Evolutionary conservation across 176 grass and related monocot species (phyloP), one percentile per base, ranked within the genome.

Genomic region (Olyra latifolia): DNA sequence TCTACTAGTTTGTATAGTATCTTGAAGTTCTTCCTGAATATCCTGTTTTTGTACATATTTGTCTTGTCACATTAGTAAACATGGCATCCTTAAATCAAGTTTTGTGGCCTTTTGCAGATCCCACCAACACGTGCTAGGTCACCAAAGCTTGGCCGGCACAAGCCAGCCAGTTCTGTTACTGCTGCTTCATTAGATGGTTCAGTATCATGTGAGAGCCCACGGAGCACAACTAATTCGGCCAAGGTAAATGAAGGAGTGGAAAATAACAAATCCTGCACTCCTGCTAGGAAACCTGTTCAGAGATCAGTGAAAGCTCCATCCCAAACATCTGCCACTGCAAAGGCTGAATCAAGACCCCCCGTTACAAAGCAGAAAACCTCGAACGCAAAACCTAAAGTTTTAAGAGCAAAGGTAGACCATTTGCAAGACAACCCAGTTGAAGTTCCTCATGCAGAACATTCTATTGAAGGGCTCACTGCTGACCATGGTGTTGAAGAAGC

Each of bases 121-220:
- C 92, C 95, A 62, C 90, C 92, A 69, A 98, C 95, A 20, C 95
- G 95, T 8, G 84, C 95, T 57, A 93, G 86, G 61, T 98, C 95
- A 46, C 95, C 95, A 29, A 98, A 95, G 84, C 95, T 98, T 50
- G 95, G 95, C 12, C 85, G 95, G 6, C 69, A 87, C 88, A 98
- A 98, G 78, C 71, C 85, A 69, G 70, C 59, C 35, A 82, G 3
- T 81, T 79, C 92, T 83, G 76, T 61, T 3, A 24, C 66, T 77
- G 95, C 85, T 65, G 84, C 80, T 49, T 58, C 80, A 79, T 80
- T 48, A 32, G 86, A 98, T 84, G 86, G 88, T 74, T 90, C 84
- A 62, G 62, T 87, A 19, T 76, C 90, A 74, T 87, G 86, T 80
- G 82, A 84, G 23, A 91, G 88, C 63, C 80, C 92, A 56, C 72